Evolutionary conservation across 2,329 filamentous ascomycete species (phyloP).

Genomic region (Cytospora paraplurivora): DNA sequence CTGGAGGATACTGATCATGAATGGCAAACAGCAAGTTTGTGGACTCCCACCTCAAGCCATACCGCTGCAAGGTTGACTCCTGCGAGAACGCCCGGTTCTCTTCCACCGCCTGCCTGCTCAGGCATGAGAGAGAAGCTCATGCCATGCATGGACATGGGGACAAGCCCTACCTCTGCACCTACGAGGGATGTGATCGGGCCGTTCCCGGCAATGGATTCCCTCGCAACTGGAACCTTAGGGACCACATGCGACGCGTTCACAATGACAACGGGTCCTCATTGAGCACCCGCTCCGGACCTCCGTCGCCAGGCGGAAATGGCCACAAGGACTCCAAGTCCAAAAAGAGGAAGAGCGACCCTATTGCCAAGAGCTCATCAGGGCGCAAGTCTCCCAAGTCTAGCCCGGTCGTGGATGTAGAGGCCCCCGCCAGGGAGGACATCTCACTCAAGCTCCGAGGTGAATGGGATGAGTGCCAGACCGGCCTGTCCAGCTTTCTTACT

Average conservation of each 20-base stretch:
- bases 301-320: constrained; percentile 31
- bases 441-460: constrained; percentile 51
- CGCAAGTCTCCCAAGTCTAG: constrained; percentile 48
- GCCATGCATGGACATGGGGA: constrained; percentile 94
- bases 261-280: constrained; percentile 55
- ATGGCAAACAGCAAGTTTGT: constrained; percentile 77
- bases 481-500: constrained; percentile 61
- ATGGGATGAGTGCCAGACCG: constrained; percentile 65
- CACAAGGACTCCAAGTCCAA: constrained; percentile 51
- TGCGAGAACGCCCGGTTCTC: constrained; percentile 91
- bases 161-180: constrained; percentile 87
- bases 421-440: constrained; percentile 39
- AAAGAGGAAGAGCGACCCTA: constrained; percentile 59
- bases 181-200: constrained; percentile 83
- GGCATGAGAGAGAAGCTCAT: constrained; percentile 94
- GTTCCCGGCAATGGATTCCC: constrained; percentile 86
- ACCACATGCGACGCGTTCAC: constrained; percentile 97
- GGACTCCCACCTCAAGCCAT: constrained; percentile 94
- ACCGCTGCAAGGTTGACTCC: constrained; percentile 83
- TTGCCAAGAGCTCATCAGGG: constrained; percentile 45
- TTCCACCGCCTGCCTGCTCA: constrained; percentile 90
- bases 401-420: constrained; percentile 36
- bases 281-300: constrained; percentile 31
- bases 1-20: constrained; percentile 28
- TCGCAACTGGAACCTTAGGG: constrained; percentile 90